Conservation (phyloP, 768 basidiomycete species). For the Boletus bicolor region DNA sequence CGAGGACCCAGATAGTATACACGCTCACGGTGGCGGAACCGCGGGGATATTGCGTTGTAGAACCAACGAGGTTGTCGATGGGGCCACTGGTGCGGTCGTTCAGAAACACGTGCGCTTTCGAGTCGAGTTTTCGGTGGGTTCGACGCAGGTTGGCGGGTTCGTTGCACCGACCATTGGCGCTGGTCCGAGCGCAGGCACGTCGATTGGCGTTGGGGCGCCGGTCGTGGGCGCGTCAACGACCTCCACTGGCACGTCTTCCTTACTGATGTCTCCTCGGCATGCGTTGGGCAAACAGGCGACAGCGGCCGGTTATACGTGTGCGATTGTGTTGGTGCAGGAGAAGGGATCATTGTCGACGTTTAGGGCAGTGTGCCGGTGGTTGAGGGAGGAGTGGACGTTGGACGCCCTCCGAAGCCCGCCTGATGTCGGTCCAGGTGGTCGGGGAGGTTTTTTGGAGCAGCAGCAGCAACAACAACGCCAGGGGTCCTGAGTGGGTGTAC, state of each 20-base stretch:
- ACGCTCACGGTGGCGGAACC: constrained; percentile 35
- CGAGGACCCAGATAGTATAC: constrained; percentile 41
- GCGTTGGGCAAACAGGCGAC: constrained; percentile 27
- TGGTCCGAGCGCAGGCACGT: constrained; percentile 6
- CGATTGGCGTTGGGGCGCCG: background rate
- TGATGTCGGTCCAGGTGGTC: constrained; percentile 25
- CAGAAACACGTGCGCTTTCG: constrained; percentile 82
- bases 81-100: constrained; percentile 35
- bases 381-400: constrained; percentile 66
- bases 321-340: constrained; percentile 79
- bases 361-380: constrained; percentile 66
- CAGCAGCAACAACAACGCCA: constrained; percentile 17
- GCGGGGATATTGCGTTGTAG: constrained; percentile 47
- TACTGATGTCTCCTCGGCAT: constrained; percentile 26
- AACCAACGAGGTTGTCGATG: constrained; percentile 47
- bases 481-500: background rate
- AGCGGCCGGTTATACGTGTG: constrained; percentile 46
- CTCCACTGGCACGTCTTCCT: constrained; percentile 21
- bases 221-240: constrained; percentile 17
- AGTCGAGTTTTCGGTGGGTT: constrained; percentile 61
- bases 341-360: constrained; percentile 90
- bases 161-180: constrained; percentile 17
- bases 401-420: constrained; percentile 33
- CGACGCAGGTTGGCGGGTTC: constrained; percentile 23
- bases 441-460: constrained; percentile 42